A percentile compares a stretch with the other conserved stretches of the same genome.
Evolutionary conservation across 1,139 yeast genomes (phyloP).

Genomic region (Sugiyamaella paludigena): DNA sequence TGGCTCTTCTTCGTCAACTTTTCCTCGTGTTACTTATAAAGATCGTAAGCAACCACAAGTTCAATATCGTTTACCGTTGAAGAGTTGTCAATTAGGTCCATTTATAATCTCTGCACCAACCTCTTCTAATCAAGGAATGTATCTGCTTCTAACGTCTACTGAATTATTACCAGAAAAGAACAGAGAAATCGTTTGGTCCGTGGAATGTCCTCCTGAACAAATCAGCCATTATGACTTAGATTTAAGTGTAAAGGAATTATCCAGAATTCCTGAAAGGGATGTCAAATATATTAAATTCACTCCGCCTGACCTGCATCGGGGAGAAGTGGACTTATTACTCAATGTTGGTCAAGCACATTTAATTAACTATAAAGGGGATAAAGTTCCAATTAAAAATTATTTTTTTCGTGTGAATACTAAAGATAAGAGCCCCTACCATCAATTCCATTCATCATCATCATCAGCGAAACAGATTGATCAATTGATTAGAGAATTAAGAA

Average conservation of each 20-base stretch:
- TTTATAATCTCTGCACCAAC: constrained; percentile 1
- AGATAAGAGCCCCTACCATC: too few species aligned
- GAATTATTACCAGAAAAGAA: not conserved
- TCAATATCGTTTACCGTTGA: constrained; percentile 1
- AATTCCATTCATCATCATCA: too few species aligned
- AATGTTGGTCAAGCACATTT: not conserved
- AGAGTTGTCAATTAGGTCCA: constrained; percentile 3
- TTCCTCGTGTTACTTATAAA: not conserved
- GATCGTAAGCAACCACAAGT: not conserved
- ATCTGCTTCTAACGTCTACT: too few species aligned
- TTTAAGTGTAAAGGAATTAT: not conserved
- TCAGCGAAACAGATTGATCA: too few species aligned
- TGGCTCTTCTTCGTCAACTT: too few species aligned
- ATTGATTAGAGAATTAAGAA: not conserved
- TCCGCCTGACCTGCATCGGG: not conserved
- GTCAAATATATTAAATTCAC: not conserved
- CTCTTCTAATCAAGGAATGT: too few species aligned
- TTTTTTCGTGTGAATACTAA: not conserved
- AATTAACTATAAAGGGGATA: not conserved
- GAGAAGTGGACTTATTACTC: not conserved
- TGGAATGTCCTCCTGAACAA: constrained; percentile 3
- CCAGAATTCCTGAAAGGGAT: constrained; percentile 4
- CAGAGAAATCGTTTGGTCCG: not conserved
- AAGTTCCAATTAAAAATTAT: not conserved
- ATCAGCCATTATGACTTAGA: not conserved